These are phyloP conservation scores for Syzygium oleosum DNA, from an alignment of 345 rosid species.

Conservation along the genomic window DNA sequence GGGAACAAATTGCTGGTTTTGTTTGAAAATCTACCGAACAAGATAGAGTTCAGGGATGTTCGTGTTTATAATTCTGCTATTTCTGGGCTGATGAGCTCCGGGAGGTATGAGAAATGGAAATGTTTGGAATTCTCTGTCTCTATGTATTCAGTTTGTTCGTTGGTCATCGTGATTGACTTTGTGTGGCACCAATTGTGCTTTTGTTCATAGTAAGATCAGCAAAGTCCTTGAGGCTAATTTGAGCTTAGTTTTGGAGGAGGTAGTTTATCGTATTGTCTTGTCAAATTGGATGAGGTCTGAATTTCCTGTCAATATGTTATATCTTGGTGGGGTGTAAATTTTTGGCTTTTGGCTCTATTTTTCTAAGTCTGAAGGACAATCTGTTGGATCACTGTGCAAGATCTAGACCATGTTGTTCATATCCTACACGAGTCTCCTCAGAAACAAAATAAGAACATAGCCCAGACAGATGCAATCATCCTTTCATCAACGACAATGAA, in stretches of 20 bases:
- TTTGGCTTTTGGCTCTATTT: neutral
- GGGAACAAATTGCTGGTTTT: constrained; percentile 45
- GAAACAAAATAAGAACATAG: neutral
- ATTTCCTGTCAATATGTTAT: neutral
- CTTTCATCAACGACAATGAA: neutral
- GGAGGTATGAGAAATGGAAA: constrained; percentile 29
- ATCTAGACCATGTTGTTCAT: neutral
- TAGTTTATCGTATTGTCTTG: neutral
- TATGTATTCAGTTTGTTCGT: neutral
- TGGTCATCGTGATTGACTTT: neutral
- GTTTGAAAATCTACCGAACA: constrained; percentile 52
- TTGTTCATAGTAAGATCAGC: neutral
- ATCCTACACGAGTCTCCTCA: neutral
- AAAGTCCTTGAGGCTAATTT: neutral
- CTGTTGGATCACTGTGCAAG: neutral
- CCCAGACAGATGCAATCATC: neutral
- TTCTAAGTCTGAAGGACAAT: neutral
- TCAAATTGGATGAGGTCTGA: neutral
- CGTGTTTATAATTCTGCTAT: constrained; percentile 75
- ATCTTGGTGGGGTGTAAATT: neutral
- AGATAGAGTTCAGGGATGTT: constrained; percentile 45
- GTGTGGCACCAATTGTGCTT: neutral
- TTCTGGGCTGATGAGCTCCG: constrained; percentile 53
- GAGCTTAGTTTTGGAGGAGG: neutral
- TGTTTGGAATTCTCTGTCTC: neutral